A percentile compares a stretch with the other conserved stretches of the same genome.
These are phyloP conservation scores for Hygrocybe punicea DNA, from an alignment of 768 basidiomycete species.

Conservation along the genomic window DNA sequence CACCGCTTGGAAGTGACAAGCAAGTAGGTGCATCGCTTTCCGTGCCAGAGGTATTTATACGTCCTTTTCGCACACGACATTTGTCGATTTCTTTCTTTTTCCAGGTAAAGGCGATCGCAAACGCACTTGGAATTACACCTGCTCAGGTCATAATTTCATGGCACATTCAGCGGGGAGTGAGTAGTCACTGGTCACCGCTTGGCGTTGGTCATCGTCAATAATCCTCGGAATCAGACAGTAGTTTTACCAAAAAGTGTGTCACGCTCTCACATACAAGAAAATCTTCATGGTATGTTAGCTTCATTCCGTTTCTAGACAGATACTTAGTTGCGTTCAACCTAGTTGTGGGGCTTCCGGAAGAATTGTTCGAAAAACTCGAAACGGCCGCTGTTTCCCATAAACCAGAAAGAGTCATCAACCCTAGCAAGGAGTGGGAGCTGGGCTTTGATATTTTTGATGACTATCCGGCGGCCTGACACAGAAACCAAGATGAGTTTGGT, in stretches of 20 bases:
- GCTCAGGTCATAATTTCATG: conserved; percentile 74
- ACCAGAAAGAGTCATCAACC: conserved; percentile 55
- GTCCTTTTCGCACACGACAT: neutral
- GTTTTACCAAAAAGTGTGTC: conserved; percentile 79
- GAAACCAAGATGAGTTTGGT: too few species aligned
- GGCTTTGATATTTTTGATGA: conserved; percentile 59
- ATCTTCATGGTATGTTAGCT: conserved; percentile 50
- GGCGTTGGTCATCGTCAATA: neutral
- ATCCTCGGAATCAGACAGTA: conserved; percentile 45
- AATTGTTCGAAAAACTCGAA: conserved; percentile 46
- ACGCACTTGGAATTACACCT: conserved; percentile 64
- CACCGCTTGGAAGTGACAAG: conserved; percentile 63
- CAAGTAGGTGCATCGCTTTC: conserved; percentile 56
- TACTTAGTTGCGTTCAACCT: conserved; percentile 29
- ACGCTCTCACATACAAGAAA: conserved; percentile 63
- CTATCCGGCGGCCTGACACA: neutral
- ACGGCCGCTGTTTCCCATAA: conserved; percentile 51
- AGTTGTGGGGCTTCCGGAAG: conserved; percentile 40
- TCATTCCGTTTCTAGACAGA: neutral
- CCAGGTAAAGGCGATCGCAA: conserved; percentile 55
- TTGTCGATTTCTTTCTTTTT: neutral
- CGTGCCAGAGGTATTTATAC: conserved; percentile 48
- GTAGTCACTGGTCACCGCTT: conserved; percentile 26
- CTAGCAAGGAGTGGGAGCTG: conserved; percentile 58
- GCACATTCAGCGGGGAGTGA: conserved; percentile 72